Evolutionary conservation across 805 yeast species (phyloP).

Genomic region (Zygosaccharomyces bisporus): DNA sequence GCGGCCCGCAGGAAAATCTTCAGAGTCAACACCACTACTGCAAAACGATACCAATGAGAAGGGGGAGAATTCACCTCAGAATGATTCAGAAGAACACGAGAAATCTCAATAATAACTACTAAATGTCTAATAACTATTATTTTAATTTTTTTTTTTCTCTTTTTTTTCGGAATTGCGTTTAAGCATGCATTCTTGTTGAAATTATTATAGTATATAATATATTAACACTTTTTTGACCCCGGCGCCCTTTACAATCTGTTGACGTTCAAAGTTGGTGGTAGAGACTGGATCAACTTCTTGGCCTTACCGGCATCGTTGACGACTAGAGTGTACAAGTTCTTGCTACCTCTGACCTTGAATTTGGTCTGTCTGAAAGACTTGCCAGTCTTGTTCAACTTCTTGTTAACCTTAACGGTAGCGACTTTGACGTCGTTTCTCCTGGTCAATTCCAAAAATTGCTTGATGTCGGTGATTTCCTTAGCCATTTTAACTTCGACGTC

Average conservation of each 20-base stretch:
- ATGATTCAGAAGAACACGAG: not conserved
- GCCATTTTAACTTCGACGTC: slow-evolving; percentile 32
- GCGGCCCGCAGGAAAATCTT: not conserved
- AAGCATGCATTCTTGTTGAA: slow-evolving; percentile 23
- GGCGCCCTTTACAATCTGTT: slow-evolving; percentile 40
- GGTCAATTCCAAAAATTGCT: slow-evolving; percentile 94
- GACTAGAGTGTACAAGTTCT: slow-evolving; percentile 89
- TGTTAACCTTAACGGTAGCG: slow-evolving; percentile 93
- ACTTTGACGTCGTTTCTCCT: slow-evolving; percentile 92
- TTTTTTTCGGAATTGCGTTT: slow-evolving; percentile 1
- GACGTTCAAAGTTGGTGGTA: slow-evolving; percentile 89
- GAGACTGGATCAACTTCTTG: slow-evolving; percentile 93
- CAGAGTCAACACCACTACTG: not conserved
- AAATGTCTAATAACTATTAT: not conserved
- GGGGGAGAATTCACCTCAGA: not conserved
- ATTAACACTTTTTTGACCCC: slow-evolving; percentile 10
- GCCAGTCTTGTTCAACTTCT: slow-evolving; percentile 74
- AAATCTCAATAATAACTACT: not conserved
- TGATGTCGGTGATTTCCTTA: slow-evolving; percentile 89
- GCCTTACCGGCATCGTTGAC: slow-evolving; percentile 96
- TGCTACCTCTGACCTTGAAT: slow-evolving; percentile 98
- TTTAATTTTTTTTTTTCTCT: not conserved
- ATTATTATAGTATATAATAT: slow-evolving; percentile 17
- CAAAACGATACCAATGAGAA: not conserved
- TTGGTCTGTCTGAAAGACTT: slow-evolving; percentile 89